Percentiles rank a stretch among this genome's conserved stretches.
These are phyloP conservation scores for Chaetomium cochliodes DNA, from an alignment of 495 filamentous ascomycete species.

Conservation along the genomic window DNA sequence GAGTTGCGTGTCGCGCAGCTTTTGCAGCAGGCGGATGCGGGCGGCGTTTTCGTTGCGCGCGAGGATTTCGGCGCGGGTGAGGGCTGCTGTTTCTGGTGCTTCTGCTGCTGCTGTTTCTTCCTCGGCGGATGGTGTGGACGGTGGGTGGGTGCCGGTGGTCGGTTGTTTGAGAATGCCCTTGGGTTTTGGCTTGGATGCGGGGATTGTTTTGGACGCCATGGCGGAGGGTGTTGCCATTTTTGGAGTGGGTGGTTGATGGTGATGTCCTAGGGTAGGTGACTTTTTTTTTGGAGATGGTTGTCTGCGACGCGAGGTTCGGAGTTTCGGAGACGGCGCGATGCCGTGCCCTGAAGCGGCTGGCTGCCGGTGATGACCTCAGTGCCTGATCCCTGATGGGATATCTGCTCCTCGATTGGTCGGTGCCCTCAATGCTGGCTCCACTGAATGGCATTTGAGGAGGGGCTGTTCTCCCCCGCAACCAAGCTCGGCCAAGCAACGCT, in stretches of 20 bases:
- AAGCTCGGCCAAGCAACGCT: constrained; percentile 6
- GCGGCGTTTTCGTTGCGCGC: constrained; percentile 45
- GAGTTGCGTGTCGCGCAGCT: constrained; percentile 62
- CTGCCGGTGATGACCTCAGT: constrained; percentile 3
- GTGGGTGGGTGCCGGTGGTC: neutral
- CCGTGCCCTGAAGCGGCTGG: no score
- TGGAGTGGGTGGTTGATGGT: neutral
- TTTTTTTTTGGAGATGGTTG: neutral
- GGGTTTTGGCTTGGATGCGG: constrained; percentile 3
- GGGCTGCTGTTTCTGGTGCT: constrained; percentile 13
- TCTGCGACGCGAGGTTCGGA: neutral
- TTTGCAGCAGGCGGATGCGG: constrained; percentile 61
- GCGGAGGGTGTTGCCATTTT: neutral
- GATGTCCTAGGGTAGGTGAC: neutral
- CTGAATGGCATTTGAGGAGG: constrained; percentile 3
- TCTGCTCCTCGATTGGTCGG: neutral
- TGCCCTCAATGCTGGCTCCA: neutral
- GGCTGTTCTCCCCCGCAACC: constrained; percentile 12
- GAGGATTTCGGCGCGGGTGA: constrained; percentile 11
- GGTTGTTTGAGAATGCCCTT: constrained; percentile 26
- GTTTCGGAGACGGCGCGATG: neutral
- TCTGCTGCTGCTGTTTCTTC: constrained; percentile 14
- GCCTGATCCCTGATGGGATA: neutral
- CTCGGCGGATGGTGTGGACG: neutral
- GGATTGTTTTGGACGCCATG: constrained; percentile 5